Conservation (phyloP, 257 asterid species). For the Solanum chaucha region DNA sequence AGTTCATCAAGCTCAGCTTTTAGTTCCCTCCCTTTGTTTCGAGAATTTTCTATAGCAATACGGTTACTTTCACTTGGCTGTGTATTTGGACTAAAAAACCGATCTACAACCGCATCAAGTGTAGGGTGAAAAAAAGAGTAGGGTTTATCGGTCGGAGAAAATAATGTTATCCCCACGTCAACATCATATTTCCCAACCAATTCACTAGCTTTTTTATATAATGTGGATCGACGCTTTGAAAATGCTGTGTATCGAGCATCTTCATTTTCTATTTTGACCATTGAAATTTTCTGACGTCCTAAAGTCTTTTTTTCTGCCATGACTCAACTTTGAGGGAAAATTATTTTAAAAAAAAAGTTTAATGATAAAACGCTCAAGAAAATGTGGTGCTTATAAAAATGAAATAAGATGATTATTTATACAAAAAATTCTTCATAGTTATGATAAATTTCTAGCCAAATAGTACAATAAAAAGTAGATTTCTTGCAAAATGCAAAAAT, state of each 20-base stretch:
- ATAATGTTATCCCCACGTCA: constrained; percentile 22
- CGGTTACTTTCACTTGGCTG: neutral
- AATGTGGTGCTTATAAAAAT: neutral
- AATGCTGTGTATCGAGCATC: constrained; percentile 16
- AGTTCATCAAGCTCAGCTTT: neutral
- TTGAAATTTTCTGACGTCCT: constrained; percentile 24
- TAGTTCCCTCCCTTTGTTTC: neutral
- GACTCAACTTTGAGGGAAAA: no score
- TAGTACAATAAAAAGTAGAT: neutral
- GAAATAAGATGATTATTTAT: neutral
- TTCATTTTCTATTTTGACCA: constrained; percentile 12
- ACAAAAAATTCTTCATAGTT: neutral
- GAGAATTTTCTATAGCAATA: neutral
- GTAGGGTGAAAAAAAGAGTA: constrained; percentile 35
- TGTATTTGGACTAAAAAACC: neutral
- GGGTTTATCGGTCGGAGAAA: constrained; percentile 27
- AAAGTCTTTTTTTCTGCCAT: constrained; percentile 7
- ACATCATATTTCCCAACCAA: constrained; percentile 13
- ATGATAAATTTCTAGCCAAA: neutral
- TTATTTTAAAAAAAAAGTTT: neutral
- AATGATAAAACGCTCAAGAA: neutral
- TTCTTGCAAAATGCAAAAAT: neutral
- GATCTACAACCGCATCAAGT: neutral
- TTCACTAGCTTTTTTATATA: constrained; percentile 26
- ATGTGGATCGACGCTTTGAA: constrained; percentile 17